Evolutionary conservation across 179 eudicot genomes (phyloP).

Genomic region (Sideroxylon spinosum): DNA sequence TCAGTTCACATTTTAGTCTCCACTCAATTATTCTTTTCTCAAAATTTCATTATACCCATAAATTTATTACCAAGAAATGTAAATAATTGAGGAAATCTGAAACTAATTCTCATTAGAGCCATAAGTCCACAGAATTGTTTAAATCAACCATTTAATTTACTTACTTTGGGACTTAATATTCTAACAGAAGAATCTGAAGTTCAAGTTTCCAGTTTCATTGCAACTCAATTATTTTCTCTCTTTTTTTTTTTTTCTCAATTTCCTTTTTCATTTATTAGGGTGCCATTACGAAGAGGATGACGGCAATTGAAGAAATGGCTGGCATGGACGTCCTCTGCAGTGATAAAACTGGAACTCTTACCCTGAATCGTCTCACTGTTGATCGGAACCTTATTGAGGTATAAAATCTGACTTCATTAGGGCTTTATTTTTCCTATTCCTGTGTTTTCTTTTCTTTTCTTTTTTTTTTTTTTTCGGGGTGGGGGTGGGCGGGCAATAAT

Average conservation of each 20-base stretch:
- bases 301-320: constrained; percentile 95
- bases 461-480: background rate
- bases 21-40: no score
- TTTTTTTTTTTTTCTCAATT: background rate
- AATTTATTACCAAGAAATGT: background rate
- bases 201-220: no score
- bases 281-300: constrained; percentile 79
- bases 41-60: background rate
- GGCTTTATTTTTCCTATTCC: background rate
- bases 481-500: background rate
- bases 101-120: background rate
- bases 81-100: background rate
- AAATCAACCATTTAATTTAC: no score
- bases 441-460: no score
- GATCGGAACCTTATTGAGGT: constrained; percentile 27
- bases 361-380: constrained; percentile 26
- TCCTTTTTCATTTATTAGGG: constrained; percentile 28
- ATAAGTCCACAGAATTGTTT: no score
- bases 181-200: background rate
- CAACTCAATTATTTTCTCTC: background rate
- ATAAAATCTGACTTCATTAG: constrained; percentile 12
- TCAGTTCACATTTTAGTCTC: no score
- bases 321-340: constrained; percentile 96
- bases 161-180: background rate
- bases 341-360: constrained; percentile 86